Conservation (phyloP, 2,329 filamentous ascomycete species). For the Aspergillus intermedius region DNA sequence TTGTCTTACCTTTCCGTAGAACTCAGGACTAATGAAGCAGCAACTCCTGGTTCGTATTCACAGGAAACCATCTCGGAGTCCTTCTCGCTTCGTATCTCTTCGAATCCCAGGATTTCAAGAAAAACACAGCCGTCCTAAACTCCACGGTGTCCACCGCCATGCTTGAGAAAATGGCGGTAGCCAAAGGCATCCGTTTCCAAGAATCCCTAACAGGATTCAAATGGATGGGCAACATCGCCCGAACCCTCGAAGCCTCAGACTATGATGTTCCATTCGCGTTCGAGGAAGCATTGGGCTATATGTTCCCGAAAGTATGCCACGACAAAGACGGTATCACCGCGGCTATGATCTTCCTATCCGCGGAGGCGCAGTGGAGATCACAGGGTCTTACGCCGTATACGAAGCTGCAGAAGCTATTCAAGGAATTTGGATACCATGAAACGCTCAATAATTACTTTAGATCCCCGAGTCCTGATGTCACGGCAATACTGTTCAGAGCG, state of each 20-base stretch:
- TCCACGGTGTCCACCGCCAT: slow-evolving; percentile 60
- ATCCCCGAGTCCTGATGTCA: slow-evolving; percentile 49
- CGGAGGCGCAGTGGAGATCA: slow-evolving; percentile 44
- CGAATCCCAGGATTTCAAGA: slow-evolving; percentile 36
- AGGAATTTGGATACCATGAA: slow-evolving; percentile 55
- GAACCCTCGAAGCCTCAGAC: slow-evolving; percentile 44
- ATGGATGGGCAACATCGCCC: slow-evolving; percentile 58
- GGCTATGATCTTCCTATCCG: slow-evolving; percentile 53
- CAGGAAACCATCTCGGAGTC: slow-evolving; percentile 59
- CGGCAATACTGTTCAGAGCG: slow-evolving; percentile 48
- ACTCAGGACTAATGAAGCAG: slow-evolving; percentile 7
- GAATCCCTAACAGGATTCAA: slow-evolving; percentile 63
- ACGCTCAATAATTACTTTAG: slow-evolving; percentile 59
- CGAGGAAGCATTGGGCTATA: slow-evolving; percentile 62
- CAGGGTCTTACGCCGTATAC: slow-evolving; percentile 51
- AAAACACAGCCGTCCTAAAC: slow-evolving; percentile 50
- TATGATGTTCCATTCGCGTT: slow-evolving; percentile 53
- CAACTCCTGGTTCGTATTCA: slow-evolving; percentile 54
- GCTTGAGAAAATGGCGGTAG: slow-evolving; percentile 50
- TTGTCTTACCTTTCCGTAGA: background rate
- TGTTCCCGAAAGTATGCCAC: slow-evolving; percentile 56
- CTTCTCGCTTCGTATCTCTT: slow-evolving; percentile 54
- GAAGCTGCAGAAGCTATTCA: slow-evolving; percentile 53
- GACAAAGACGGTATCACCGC: slow-evolving; percentile 61
- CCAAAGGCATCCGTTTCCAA: slow-evolving; percentile 51